Conservation (phyloP, 306 rosid genomes). For the Ammopiptanthus mongolicus region DNA sequence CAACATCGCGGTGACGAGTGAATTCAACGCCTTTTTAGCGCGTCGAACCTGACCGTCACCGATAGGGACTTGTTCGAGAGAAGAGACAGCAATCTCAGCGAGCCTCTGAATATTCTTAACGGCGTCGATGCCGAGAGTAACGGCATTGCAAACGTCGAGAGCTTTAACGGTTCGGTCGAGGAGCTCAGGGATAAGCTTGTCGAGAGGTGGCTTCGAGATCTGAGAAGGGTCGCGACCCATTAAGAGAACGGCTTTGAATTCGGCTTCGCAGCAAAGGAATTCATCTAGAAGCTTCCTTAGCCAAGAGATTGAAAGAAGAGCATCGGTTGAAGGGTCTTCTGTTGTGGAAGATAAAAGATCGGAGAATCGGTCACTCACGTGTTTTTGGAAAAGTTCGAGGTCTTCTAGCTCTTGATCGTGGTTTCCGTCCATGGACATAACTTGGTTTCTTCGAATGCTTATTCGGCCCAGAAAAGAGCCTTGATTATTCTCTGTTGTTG, state of each 20-base stretch:
- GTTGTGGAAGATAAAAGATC: slow-evolving; percentile 46
- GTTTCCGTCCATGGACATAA: slow-evolving; percentile 72
- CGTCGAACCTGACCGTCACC: slow-evolving; percentile 89
- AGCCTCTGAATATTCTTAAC: slow-evolving; percentile 64
- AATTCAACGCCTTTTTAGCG: slow-evolving; percentile 66
- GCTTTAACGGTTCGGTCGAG: slow-evolving; percentile 76
- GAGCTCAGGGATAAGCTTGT: slow-evolving; percentile 64
- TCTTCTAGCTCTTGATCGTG: slow-evolving; percentile 80
- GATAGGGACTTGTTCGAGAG: slow-evolving; percentile 58
- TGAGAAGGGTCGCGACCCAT: slow-evolving; percentile 72
- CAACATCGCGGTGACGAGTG: slow-evolving; percentile 47
- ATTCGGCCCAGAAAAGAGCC: slow-evolving; percentile 85
- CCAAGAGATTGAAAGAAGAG: slow-evolving; percentile 66
- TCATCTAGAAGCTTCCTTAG: slow-evolving; percentile 67
- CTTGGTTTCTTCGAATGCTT: slow-evolving; percentile 88
- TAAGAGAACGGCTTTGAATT: slow-evolving; percentile 76
- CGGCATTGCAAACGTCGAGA: slow-evolving; percentile 83
- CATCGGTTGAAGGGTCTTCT: slow-evolving; percentile 36
- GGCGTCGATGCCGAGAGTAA: slow-evolving; percentile 65
- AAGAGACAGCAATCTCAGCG: slow-evolving; percentile 65
- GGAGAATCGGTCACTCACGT: slow-evolving; percentile 59
- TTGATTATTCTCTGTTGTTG: slow-evolving; percentile 63
- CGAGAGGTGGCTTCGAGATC: slow-evolving; percentile 72
- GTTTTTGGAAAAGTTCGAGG: slow-evolving; percentile 79
- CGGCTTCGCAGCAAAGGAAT: slow-evolving; percentile 87